Percentiles rank a stretch among this genome's conserved stretches.
Conservation (phyloP, 306 rosid genomes). For the Corylus avellana region DNA sequence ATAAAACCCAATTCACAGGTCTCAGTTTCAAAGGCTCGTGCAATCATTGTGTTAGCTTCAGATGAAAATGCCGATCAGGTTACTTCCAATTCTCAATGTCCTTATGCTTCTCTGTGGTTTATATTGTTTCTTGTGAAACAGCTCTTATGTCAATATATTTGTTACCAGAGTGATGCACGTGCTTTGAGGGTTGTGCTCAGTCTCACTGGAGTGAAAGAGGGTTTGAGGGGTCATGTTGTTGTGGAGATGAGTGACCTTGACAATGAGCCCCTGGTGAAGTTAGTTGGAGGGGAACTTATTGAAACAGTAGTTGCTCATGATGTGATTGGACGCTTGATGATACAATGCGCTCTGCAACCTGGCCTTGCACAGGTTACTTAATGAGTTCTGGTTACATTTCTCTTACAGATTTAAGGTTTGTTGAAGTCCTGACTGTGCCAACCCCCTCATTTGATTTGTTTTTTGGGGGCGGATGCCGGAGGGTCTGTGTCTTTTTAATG, state of each 20-base stretch:
- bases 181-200: constrained; percentile 98
- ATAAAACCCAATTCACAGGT: constrained; percentile 46
- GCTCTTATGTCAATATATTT: constrained; percentile 20
- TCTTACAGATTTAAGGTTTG: not conserved
- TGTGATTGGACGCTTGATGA: constrained; percentile 98
- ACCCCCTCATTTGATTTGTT: not conserved
- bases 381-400: not conserved
- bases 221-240: constrained; percentile 85
- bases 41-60: constrained; percentile 92
- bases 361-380: constrained; percentile 94
- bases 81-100: constrained; percentile 16
- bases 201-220: constrained; percentile 92
- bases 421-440: not conserved
- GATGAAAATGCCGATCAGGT: constrained; percentile 99
- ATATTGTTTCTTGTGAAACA: constrained; percentile 13
- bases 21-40: constrained; percentile 97
- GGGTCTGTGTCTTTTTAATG: not conserved
- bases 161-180: constrained; percentile 88
- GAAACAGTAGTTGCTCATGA: constrained; percentile 99
- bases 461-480: too few species aligned
- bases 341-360: constrained; percentile 97
- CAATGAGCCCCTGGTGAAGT: constrained; percentile 95
- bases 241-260: constrained; percentile 99
- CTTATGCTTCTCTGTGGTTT: constrained; percentile 25
- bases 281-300: constrained; percentile 92